Evolutionary conservation across 306 rosid genomes (phyloP), one percentile per base, ranked within the genome.

Genomic region (Rosa multiflora): DNA sequence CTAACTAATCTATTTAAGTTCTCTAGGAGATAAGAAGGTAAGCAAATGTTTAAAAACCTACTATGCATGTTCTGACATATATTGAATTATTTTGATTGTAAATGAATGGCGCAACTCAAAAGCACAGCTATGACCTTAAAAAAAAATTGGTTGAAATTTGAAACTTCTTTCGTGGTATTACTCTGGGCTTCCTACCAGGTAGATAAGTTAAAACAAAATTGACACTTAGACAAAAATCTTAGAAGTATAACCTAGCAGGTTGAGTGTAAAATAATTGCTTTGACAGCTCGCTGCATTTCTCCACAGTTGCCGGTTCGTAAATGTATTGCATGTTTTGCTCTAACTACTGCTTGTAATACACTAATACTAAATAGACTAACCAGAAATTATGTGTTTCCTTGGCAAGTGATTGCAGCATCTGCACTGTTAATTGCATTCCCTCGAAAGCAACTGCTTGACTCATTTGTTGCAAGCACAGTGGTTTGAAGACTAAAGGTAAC

Each of bases 321-420:
- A 94, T 91, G 85, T 86, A 82, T 70, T 94, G 91, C 87, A 91
- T 94, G 90, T 94, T 92, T 84, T 94, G 78, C 85, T 92, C 99
- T 88, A 92, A 77, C 84, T 89, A 77, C 82, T 91, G 89, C 86
- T 82, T 92, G 90, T 23, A 23, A 23, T 23, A 23, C 26, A 23
- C 26, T 94, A 88, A 85, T 91, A 94, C 29, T 29, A 29, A 29
- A 29, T 1, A 29, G 29, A 29, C 29, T 29, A 29, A 29, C 29
- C 29, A 29, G 29, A 29, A 29, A 29, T 29, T 29, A 1, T 29
- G 29, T 29, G 29, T 29, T 29, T 29, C 29, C 29, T 29, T 29
- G 29, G 29, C 29, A 29, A 29, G 29, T 29, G 29, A 29, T 29
- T 29, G 29, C 29, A 29, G 29, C 29, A 29, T 29, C 29, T 29